These are phyloP conservation scores for Aspergillus calidoustus DNA, from an alignment of 2,329 filamentous ascomycete species.

Conservation along the genomic window DNA sequence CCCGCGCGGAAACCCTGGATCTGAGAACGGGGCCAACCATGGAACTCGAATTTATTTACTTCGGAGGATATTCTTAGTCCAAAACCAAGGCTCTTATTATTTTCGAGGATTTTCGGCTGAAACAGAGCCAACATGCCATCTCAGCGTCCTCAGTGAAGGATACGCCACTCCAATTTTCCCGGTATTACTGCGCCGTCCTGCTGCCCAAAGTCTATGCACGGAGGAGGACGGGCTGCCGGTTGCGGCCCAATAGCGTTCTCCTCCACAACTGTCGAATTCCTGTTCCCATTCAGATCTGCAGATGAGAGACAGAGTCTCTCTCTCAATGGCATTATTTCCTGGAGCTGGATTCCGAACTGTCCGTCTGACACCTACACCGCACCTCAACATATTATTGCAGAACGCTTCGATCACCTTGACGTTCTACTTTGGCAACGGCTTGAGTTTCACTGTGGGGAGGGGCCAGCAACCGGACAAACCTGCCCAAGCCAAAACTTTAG, in stretches of 20 bases:
- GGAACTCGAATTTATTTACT: constrained; percentile 7
- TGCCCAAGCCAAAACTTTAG: not conserved
- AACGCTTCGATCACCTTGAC: not conserved
- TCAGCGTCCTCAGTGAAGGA: not conserved
- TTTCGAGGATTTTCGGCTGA: not conserved
- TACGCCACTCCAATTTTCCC: constrained; percentile 6
- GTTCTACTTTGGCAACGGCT: not conserved
- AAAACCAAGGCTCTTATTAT: constrained; percentile 1
- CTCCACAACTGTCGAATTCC: constrained; percentile 19
- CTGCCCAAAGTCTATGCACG: constrained; percentile 24
- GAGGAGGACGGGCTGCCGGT: constrained; percentile 12
- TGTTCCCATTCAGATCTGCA: constrained; percentile 13
- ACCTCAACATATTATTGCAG: not conserved
- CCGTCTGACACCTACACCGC: not conserved
- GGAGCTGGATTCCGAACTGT: not conserved
- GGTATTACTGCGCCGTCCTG: constrained; percentile 16
- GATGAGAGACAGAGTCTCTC: constrained; percentile 12
- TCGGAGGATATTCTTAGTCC: constrained; percentile 6
- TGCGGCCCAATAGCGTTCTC: constrained; percentile 24
- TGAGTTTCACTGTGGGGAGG: not conserved
- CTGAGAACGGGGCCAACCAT: constrained; percentile 15
- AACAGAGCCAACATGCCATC: constrained; percentile 1
- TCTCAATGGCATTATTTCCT: constrained; percentile 5
- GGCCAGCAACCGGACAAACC: not conserved
- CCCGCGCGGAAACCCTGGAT: constrained; percentile 14